Percentiles rank a stretch among this genome's conserved stretches.
Conservation (phyloP, 2,329 filamentous ascomycete species). For the Colletotrichum sp. region DNA sequence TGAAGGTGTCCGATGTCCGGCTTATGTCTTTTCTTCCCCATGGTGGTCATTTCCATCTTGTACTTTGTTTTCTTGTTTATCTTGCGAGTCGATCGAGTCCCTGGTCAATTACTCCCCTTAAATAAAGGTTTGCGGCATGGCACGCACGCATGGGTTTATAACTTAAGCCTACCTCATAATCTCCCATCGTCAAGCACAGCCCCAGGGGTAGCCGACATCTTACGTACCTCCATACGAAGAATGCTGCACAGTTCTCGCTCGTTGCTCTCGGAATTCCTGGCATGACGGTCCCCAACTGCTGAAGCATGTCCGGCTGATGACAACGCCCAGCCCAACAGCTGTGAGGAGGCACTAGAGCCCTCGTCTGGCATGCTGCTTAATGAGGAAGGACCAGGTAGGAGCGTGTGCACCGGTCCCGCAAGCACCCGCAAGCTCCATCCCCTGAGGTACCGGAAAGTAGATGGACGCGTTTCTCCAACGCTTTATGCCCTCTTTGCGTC, state of each 20-base stretch:
- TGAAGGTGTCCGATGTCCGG: background rate
- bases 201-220: conserved; percentile 1
- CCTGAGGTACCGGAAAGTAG: background rate
- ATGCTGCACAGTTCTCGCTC: background rate
- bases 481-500: background rate
- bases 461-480: background rate
- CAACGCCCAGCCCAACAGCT: background rate
- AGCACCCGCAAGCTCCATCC: background rate
- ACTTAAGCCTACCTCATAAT: background rate
- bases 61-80: background rate
- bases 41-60: background rate
- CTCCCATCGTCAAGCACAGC: conserved; percentile 11
- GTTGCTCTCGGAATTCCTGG: background rate
- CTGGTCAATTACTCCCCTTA: background rate
- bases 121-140: background rate
- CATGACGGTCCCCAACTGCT: background rate
- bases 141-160: background rate
- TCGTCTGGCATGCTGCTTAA: background rate
- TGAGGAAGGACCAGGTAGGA: conserved; percentile 1
- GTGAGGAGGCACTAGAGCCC: background rate
- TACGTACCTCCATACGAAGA: background rate
- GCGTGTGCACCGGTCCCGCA: background rate
- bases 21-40: background rate
- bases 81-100: background rate
- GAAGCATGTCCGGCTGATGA: background rate